Conservation (phyloP, 2,329 filamentous ascomycete genomes). For the Xylariaceae sp. region DNA sequence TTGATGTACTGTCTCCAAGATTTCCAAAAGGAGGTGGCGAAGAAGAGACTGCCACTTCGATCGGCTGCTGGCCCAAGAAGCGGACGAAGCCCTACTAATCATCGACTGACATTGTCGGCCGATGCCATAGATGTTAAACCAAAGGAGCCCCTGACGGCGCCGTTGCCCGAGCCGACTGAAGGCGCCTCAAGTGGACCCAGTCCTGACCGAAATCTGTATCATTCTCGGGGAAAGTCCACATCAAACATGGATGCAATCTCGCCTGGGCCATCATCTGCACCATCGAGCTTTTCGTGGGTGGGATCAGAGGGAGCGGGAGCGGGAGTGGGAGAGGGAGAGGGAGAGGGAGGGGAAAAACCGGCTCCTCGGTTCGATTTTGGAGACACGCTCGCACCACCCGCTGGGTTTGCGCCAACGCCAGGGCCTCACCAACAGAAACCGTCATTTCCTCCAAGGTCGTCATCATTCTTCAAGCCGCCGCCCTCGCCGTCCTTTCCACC, state of each 20-base stretch:
- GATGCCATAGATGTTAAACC: slow-evolving; percentile 49
- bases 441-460: slow-evolving; percentile 23
- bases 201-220: slow-evolving; percentile 40
- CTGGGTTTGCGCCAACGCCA: slow-evolving; percentile 29
- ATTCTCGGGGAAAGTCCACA: slow-evolving; percentile 49
- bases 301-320: slow-evolving; percentile 43
- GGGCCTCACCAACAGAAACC: slow-evolving; percentile 12
- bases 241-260: slow-evolving; percentile 46
- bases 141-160: slow-evolving; percentile 56
- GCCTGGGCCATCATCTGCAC: slow-evolving; percentile 62
- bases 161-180: slow-evolving; percentile 50
- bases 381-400: slow-evolving; percentile 32
- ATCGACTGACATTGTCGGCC: slow-evolving; percentile 54
- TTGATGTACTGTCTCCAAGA: slow-evolving; percentile 85
- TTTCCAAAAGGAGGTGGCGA: slow-evolving; percentile 61
- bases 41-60: slow-evolving; percentile 40
- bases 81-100: slow-evolving; percentile 54
- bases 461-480: slow-evolving; percentile 28
- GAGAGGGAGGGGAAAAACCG: slow-evolving; percentile 36
- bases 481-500: slow-evolving; percentile 38
- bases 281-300: slow-evolving; percentile 56
- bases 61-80: slow-evolving; percentile 45
- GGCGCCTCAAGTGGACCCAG: slow-evolving; percentile 36
- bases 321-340: slow-evolving; percentile 43
- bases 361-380: slow-evolving; percentile 38